phyloP scores from a whole-genome alignment of 1,284 basidiomycete genomes.

The Apiotrichum sp. region DNA sequence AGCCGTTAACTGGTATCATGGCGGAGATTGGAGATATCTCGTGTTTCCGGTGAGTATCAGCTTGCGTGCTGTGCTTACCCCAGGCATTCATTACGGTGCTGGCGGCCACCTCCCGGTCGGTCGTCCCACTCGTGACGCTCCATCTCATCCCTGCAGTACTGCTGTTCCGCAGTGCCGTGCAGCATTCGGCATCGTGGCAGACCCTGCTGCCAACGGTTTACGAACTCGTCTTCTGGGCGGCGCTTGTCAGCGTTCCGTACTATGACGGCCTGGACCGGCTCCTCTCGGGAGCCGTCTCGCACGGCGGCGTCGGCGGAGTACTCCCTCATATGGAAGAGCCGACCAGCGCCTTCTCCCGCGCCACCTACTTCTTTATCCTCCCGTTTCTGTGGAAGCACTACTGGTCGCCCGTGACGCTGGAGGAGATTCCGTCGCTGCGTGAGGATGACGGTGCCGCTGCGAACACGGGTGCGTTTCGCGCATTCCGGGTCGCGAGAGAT shows the following conservation, averaged over 20 bases:
- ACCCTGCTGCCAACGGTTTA: slow-evolving; percentile 27
- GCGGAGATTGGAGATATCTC: slow-evolving; percentile 19
- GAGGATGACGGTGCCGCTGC: slow-evolving; percentile 51
- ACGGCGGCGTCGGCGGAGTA: slow-evolving; percentile 26
- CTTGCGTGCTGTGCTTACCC: neutral
- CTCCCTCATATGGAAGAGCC: slow-evolving; percentile 38
- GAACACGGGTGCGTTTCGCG: slow-evolving; percentile 45
- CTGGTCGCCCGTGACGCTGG: slow-evolving; percentile 44
- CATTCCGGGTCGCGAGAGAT: slow-evolving; percentile 27
- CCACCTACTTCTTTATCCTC: slow-evolving; percentile 46
- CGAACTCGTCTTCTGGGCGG: slow-evolving; percentile 38
- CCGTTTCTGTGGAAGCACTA: slow-evolving; percentile 49
- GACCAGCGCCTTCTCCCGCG: slow-evolving; percentile 39
- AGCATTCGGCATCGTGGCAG: slow-evolving; percentile 15
- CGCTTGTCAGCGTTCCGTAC: slow-evolving; percentile 43
- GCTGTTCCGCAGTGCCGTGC: slow-evolving; percentile 31
- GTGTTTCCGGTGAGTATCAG: slow-evolving; percentile 30
- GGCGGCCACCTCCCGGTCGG: slow-evolving; percentile 25
- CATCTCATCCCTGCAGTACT: slow-evolving; percentile 40
- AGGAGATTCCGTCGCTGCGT: slow-evolving; percentile 50
- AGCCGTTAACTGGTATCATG: slow-evolving; percentile 11
- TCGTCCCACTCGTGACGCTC: slow-evolving; percentile 37
- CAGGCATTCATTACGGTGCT: slow-evolving; percentile 2
- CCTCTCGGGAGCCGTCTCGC: slow-evolving; percentile 30
- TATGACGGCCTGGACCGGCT: slow-evolving; percentile 35